Conservation (phyloP, 768 basidiomycete species). For the Cyclocybe aegerita region DNA sequence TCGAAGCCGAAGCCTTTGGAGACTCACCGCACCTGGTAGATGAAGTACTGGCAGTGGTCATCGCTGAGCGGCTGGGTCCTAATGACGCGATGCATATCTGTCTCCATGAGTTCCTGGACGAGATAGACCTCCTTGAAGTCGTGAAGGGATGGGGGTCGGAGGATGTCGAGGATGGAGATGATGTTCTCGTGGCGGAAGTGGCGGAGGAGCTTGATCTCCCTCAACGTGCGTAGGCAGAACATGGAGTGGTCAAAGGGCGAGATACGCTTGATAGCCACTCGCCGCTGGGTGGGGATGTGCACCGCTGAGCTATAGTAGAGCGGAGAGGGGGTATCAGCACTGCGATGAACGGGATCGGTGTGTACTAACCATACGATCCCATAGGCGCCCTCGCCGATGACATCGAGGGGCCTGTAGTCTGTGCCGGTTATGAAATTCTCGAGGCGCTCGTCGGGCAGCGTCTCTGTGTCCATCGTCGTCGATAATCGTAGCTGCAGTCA, state of each 20-base stretch:
- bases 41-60: constrained; percentile 93
- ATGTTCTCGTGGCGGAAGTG: constrained; percentile 88
- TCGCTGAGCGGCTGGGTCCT: constrained; percentile 93
- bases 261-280: constrained; percentile 96
- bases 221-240: constrained; percentile 83
- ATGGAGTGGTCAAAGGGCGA: constrained; percentile 93
- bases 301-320: constrained; percentile 58
- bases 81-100: constrained; percentile 96
- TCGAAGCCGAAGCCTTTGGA: not conserved
- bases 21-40: constrained; percentile 68
- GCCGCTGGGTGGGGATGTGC: constrained; percentile 73
- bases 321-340: constrained; percentile 14
- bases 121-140: constrained; percentile 79
- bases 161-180: constrained; percentile 94
- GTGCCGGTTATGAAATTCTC: constrained; percentile 49
- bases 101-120: constrained; percentile 81
- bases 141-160: constrained; percentile 70
- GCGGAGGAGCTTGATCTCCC: constrained; percentile 91
- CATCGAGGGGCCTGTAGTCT: constrained; percentile 73
- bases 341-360: constrained; percentile 5
- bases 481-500: constrained; percentile 2
- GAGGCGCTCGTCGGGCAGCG: constrained; percentile 25
- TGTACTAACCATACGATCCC: constrained; percentile 73
- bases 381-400: constrained; percentile 94
- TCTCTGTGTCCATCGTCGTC: constrained; percentile 11